phyloP scores from a whole-genome alignment of 2,329 filamentous ascomycete genomes.

The Cadophora sp. region DNA sequence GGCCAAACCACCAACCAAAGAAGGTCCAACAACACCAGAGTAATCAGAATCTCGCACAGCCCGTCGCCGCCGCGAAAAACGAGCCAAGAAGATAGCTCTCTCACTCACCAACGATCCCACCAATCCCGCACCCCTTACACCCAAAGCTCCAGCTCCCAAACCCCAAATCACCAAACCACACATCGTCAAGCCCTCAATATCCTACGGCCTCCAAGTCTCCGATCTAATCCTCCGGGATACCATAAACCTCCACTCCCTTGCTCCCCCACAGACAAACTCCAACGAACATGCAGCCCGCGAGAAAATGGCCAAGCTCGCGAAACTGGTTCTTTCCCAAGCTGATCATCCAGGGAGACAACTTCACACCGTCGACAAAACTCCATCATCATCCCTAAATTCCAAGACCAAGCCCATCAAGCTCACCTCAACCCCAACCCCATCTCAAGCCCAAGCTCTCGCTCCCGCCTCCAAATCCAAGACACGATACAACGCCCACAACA shows the following conservation, averaged over 20 bases:
- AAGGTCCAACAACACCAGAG: neutral
- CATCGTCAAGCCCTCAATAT: neutral
- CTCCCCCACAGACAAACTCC: neutral
- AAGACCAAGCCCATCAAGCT: too few relatives aligned
- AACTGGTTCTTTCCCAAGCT: neutral
- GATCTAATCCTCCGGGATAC: conserved; percentile 11
- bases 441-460: too few relatives aligned
- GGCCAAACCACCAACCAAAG: neutral
- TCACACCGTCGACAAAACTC: neutral
- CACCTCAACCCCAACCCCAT: too few relatives aligned
- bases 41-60: neutral
- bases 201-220: conserved; percentile 4
- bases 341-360: neutral
- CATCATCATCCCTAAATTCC: too few relatives aligned
- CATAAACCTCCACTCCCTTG: neutral
- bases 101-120: neutral
- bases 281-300: neutral
- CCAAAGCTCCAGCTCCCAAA: neutral
- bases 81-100: conserved; percentile 10
- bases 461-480: neutral
- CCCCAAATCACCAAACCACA: conserved; percentile 10
- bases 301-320: neutral
- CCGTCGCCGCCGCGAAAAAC: neutral
- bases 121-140: neutral
- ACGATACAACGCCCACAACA: neutral